Conservation (phyloP, 352 stramenopile species). For the Blastocystis sp. region DNA sequence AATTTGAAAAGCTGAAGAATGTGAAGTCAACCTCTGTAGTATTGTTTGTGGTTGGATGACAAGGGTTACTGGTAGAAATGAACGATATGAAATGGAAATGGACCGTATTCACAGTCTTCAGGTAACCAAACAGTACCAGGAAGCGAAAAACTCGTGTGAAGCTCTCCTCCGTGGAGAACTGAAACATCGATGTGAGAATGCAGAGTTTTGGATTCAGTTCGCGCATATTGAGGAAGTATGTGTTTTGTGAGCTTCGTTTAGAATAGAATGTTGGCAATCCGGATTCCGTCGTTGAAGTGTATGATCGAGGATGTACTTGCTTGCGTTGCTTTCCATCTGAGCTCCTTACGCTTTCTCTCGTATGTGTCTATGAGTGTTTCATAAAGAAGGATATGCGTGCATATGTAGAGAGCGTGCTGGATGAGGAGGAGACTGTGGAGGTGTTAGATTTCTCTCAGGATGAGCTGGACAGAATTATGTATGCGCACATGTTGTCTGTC, state of each 20-base stretch:
- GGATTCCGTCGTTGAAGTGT: background rate
- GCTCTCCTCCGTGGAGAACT: background rate
- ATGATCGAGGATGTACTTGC: background rate
- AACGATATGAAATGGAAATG: background rate
- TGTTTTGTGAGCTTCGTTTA: background rate
- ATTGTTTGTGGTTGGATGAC: background rate
- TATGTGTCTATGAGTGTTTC: background rate
- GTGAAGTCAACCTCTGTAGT: background rate
- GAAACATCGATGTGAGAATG: slow-evolving; percentile 24
- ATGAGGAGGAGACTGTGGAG: slow-evolving; percentile 2
- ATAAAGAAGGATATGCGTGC: background rate
- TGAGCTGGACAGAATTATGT: background rate
- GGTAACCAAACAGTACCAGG: background rate
- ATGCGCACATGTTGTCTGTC: too few relatives aligned
- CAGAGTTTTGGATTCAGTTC: slow-evolving; percentile 5
- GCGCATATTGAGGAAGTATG: background rate
- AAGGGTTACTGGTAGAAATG: background rate
- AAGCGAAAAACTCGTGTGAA: background rate
- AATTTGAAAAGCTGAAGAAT: background rate
- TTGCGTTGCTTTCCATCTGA: background rate
- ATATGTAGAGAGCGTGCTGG: background rate
- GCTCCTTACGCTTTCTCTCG: background rate
- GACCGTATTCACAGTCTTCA: background rate
- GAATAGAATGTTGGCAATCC: background rate
- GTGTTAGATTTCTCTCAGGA: background rate